These are phyloP conservation scores for Teratosphaeria pseudoeucalypti DNA, from an alignment of 2,329 filamentous ascomycete genomes.

Conservation along the genomic window DNA sequence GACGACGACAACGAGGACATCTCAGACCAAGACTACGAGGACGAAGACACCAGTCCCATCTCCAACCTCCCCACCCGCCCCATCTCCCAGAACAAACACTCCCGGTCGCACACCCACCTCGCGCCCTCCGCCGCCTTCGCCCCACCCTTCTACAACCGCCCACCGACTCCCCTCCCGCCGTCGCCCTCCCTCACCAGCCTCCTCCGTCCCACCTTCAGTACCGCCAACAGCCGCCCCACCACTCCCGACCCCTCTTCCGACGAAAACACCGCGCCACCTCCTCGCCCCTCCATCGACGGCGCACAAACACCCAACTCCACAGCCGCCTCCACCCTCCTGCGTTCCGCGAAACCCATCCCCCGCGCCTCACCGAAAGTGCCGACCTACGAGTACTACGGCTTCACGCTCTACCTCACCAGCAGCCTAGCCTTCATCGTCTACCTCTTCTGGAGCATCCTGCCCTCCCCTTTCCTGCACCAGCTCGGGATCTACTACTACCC, in stretches of 20 bases:
- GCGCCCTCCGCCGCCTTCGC: slow-evolving; percentile 41
- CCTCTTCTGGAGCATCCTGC: slow-evolving; percentile 78
- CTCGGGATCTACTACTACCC: slow-evolving; percentile 95
- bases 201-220: slow-evolving; percentile 58
- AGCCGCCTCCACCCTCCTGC: slow-evolving; percentile 47
- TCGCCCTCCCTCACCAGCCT: slow-evolving; percentile 89
- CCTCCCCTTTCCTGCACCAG: slow-evolving; percentile 80
- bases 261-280: slow-evolving; percentile 38
- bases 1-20: slow-evolving; percentile 14
- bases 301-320: slow-evolving; percentile 42
- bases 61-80: slow-evolving; percentile 23
- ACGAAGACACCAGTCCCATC: slow-evolving; percentile 11
- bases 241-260: slow-evolving; percentile 88
- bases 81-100: slow-evolving; percentile 32
- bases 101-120: slow-evolving; percentile 36
- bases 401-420: slow-evolving; percentile 87
- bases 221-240: slow-evolving; percentile 69
- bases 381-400: slow-evolving; percentile 99
- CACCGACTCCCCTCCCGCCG: slow-evolving; percentile 86
- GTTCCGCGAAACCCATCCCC: slow-evolving; percentile 55
- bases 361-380: slow-evolving; percentile 85
- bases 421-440: slow-evolving; percentile 68
- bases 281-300: slow-evolving; percentile 12
- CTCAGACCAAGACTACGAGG: slow-evolving; percentile 1
- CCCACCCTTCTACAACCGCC: slow-evolving; percentile 92